Evolutionary conservation across 2,329 filamentous ascomycete species (phyloP), one percentile per base, ranked within the genome.

Genomic region (Colletotrichum karsti): DNA sequence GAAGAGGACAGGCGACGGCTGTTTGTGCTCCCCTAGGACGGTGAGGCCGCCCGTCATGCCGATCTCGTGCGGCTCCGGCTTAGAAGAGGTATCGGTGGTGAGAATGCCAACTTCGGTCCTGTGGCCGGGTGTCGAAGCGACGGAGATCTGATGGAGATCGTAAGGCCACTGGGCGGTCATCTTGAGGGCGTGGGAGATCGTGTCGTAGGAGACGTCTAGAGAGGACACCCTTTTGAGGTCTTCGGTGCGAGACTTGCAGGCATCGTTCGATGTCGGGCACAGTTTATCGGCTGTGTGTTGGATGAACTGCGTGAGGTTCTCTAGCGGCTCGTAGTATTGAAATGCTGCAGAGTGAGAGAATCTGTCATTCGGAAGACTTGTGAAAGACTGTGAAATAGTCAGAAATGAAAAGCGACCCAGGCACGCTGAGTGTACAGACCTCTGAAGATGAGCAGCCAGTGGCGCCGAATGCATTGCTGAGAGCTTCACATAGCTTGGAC

Each of bases 71-170:
- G 88, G 82, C 66, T 93, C 90, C 13, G 88, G 83, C 24, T 82
- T 83, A 5, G 83, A 79, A 13, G 91, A 85, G 4, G 83, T 81
- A 71, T 94, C 91, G 10, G 87, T 83, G 6, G 88, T 89, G 64
- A 98, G 82, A 44, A 98, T 86, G 15, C 95, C 95, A 20, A 98
- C 88, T 77, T 98, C 95, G 5, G 94, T 87, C 53, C 91, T 88
- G 53, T 89, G 84, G 2, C 80, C 75, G 1, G 78, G 73, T 7
- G 80, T 80, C 0, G 80, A 75, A 15, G 81, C 75, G 12, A 84
- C 81, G 1, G 76, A 74, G 18, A 89, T 69, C 2, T 74, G 73
- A 33, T 83, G 83, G 18, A 73, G 71, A 35, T 74, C 74, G 58
- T 85, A 80, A 1, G 87, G 82, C 90, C 91, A 96, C 59, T 90